phyloP scores from a whole-genome alignment of 2,329 filamentous ascomycete species.

The Neonectria hederae region DNA sequence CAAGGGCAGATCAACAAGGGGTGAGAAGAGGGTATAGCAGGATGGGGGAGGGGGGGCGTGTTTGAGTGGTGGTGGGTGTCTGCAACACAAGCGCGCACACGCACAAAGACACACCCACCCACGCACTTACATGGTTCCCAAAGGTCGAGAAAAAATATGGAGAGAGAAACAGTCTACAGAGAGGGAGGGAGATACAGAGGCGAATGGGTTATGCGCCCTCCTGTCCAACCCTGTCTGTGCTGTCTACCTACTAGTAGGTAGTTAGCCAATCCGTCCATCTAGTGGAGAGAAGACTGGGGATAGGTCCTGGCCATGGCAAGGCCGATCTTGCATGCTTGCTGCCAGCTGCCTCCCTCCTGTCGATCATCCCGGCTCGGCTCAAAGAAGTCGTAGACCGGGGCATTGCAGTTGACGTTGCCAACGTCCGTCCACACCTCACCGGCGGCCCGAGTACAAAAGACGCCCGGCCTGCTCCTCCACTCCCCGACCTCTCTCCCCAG shows the following conservation, averaged over 20 bases:
- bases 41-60: not conserved
- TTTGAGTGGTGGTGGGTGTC: not conserved
- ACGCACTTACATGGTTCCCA: not conserved
- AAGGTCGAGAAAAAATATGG: not conserved
- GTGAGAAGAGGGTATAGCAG: not conserved
- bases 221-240: not conserved
- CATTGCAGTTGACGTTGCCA: not conserved
- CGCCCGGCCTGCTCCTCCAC: slow-evolving; percentile 26
- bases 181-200: not conserved
- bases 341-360: slow-evolving; percentile 14
- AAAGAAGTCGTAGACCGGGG: not conserved
- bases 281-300: not conserved
- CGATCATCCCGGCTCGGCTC: slow-evolving; percentile 12
- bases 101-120: not conserved
- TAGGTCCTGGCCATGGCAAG: slow-evolving; percentile 10
- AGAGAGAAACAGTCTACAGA: not conserved
- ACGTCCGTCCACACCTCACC: too few relatives aligned
- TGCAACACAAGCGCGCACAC: slow-evolving; percentile 1
- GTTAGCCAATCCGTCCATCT: too few relatives aligned
- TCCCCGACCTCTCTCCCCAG: slow-evolving; percentile 24
- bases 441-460: slow-evolving; percentile 36
- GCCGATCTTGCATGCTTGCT: slow-evolving; percentile 21
- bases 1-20: not conserved
- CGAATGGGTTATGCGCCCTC: slow-evolving; percentile 12
- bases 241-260: too few relatives aligned